Percentiles rank a stretch among this genome's conserved stretches.
phyloP scores from a whole-genome alignment of 345 rosid species.

The Acer yangbiense region DNA sequence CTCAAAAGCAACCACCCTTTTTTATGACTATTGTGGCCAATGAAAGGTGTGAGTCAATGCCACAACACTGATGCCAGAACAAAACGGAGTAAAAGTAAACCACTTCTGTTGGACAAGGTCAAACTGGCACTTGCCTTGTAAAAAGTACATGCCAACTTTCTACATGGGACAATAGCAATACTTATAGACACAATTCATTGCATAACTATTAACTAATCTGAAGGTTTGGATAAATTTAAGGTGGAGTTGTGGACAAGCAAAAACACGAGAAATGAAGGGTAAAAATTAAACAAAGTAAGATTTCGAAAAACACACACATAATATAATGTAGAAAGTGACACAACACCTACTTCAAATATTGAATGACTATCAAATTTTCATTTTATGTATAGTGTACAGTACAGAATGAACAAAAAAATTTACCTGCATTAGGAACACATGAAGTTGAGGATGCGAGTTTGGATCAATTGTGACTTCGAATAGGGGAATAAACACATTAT shows the following conservation, averaged over 20 bases:
- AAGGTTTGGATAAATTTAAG: not conserved
- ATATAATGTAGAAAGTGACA: not conserved
- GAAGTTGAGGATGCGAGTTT: slow-evolving; percentile 59
- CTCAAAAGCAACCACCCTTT: not conserved
- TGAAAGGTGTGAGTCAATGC: not conserved
- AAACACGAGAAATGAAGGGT: not conserved
- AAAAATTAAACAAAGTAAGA: not conserved
- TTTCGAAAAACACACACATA: not conserved
- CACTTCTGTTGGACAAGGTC: not conserved
- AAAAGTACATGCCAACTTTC: not conserved
- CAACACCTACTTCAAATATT: not conserved
- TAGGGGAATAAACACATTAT: slow-evolving; percentile 53
- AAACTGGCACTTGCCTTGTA: not conserved
- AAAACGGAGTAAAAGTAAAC: not conserved
- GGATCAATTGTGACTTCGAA: slow-evolving; percentile 57
- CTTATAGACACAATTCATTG: not conserved
- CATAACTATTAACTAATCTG: not conserved
- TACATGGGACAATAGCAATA: slow-evolving; percentile 9
- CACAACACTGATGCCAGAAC: not conserved
- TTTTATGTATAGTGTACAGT: not conserved
- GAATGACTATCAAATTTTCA: not conserved
- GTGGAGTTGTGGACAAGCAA: not conserved
- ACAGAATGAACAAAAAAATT: not conserved
- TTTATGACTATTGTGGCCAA: slow-evolving; percentile 1
- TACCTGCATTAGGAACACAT: slow-evolving; percentile 47